Evolutionary conservation across 164 flowering plant genomes (phyloP).

Genomic region (Vitis cinerea): DNA sequence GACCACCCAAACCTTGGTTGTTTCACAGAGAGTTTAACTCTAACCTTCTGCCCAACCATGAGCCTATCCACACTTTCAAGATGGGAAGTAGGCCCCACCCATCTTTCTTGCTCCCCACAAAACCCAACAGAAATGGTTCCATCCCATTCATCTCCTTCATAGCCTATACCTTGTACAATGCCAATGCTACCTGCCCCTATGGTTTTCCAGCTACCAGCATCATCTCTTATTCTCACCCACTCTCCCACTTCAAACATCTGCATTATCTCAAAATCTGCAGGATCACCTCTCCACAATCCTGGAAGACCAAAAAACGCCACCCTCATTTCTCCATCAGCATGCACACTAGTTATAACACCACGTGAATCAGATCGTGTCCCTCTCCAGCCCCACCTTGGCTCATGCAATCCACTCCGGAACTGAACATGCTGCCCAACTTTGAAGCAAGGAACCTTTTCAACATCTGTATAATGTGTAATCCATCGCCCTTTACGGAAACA

Average conservation of each 20-base stretch:
- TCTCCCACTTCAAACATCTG: slow-evolving; percentile 84
- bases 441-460: slow-evolving; percentile 72
- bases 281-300: slow-evolving; percentile 90
- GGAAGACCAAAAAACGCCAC: slow-evolving; percentile 70
- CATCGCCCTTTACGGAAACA: slow-evolving; percentile 82
- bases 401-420: slow-evolving; percentile 68
- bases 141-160: slow-evolving; percentile 71
- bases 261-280: slow-evolving; percentile 81
- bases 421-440: slow-evolving; percentile 83
- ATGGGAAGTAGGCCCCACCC: slow-evolving; percentile 63
- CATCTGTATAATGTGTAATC: slow-evolving; percentile 71
- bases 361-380: slow-evolving; percentile 61
- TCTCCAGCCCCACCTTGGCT: slow-evolving; percentile 99
- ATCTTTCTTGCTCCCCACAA: slow-evolving; percentile 92
- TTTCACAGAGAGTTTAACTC: slow-evolving; percentile 61
- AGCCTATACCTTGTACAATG: slow-evolving; percentile 82
- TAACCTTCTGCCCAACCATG: slow-evolving; percentile 65
- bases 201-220: slow-evolving; percentile 69
- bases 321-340: slow-evolving; percentile 91
- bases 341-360: slow-evolving; percentile 75
- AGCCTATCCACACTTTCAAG: slow-evolving; percentile 60
- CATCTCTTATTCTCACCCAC: slow-evolving; percentile 71
- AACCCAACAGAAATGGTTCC: slow-evolving; percentile 69
- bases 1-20: slow-evolving; percentile 99
- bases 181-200: slow-evolving; percentile 79